Evolutionary conservation across 2,329 filamentous ascomycete genomes (phyloP), one percentile per base, ranked within the genome.

Genomic region (Arachnopeziza araneosa): DNA sequence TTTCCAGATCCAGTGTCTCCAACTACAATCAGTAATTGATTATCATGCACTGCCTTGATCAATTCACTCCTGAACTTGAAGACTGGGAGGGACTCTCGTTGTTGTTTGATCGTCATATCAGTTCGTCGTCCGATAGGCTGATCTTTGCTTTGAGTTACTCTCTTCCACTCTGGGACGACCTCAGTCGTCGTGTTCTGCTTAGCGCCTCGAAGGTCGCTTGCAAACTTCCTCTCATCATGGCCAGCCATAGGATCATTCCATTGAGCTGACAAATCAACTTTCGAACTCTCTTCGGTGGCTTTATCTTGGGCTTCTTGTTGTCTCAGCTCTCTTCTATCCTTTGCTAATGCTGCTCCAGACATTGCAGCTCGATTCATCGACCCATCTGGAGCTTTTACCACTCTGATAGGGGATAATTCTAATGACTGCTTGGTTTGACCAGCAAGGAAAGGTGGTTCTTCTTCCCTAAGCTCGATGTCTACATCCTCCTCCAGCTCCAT

Each of bases 201-300:
- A 0, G 87, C 80, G 64, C 84, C 88, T 58, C 91, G 84, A 55
- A 98, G 74, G 66, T 98, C 95, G 66, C 88, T 88, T 1, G 95
- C 95, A 75, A 99, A 99, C 66, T 95, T 88, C 58, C 89, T 83
- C 72, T 93, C 85, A 65, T 95, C 89, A 1, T 91, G 88, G 24
- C 87, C 85, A 17, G 91, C 88, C 93, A 99, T 96, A 0, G 95
- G 95, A 73, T 99, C 95, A 60, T 97, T 89, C 96, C 96, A 99
- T 74, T 97, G 92, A 14, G 90, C 86, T 56, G 88, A 86, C 2
- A 99, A 79, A 69, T 98, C 92, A 32, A 95, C 89, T 69, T 92
- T 89, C 0, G 86, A 78, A 1, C 86, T 82, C 64, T 90, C 86
- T 63, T 95, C 86, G 23, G 91, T 88, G 1, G 79, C 78, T 76